Conservation (phyloP, 139 green algal genomes). For the Asterochloris sp. region DNA sequence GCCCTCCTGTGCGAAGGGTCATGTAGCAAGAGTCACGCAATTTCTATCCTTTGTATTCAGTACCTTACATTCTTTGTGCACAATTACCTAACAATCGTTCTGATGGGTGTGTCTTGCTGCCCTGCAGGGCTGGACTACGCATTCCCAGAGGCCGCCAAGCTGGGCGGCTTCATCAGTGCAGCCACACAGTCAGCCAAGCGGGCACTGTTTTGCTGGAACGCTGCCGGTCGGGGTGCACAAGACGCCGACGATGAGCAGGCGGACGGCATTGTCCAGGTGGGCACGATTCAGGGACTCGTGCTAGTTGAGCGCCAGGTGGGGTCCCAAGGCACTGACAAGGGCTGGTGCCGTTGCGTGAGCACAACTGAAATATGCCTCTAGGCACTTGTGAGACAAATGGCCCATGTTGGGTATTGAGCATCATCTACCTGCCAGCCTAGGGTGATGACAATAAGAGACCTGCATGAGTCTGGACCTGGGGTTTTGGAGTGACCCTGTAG, state of each 20-base stretch:
- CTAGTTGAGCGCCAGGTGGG: background rate
- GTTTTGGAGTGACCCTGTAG: no score
- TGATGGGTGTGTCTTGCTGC: background rate
- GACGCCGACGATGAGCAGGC: background rate
- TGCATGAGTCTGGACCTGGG: no score
- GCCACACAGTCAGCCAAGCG: constrained; percentile 14
- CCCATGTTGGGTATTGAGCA: no score
- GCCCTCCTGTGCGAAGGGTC: no score
- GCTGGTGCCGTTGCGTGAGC: background rate
- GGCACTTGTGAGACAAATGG: background rate
- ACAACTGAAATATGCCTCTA: background rate
- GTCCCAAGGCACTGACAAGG: background rate
- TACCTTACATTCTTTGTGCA: background rate
- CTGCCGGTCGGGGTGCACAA: background rate
- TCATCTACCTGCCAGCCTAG: no score
- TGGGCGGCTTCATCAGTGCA: constrained; percentile 19
- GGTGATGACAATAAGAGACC: no score
- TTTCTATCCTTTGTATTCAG: background rate
- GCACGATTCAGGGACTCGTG: background rate
- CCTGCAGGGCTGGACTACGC: constrained; percentile 25
- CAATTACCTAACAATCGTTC: background rate
- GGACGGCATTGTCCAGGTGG: constrained; percentile 1
- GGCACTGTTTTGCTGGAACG: constrained; percentile 1
- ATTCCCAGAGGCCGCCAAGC: constrained; percentile 24
- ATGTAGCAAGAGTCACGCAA: background rate